Evolutionary conservation across 108 stramenopile species (phyloP).

Genomic region (Nannochloropsis oceanica): DNA sequence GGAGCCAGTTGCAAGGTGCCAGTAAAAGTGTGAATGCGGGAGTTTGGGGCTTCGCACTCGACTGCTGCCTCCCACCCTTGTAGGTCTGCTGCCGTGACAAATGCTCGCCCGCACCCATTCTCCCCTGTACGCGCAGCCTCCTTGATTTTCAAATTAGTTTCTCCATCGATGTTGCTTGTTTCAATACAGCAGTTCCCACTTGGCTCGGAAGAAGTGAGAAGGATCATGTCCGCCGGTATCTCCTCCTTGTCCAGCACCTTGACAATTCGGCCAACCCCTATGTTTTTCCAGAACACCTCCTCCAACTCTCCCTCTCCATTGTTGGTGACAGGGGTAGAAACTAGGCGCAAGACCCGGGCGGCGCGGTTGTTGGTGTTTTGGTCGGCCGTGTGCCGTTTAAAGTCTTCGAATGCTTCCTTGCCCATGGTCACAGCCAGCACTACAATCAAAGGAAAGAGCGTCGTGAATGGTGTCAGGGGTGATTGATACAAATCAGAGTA

Average conservation of each 20-base stretch:
- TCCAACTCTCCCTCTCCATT: constrained; percentile 6
- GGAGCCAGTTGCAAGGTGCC: neutral
- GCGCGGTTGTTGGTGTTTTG: constrained; percentile 17
- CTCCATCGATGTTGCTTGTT: constrained; percentile 94
- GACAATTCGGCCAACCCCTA: constrained; percentile 9
- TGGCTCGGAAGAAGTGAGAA: constrained; percentile 64
- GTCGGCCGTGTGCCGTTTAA: constrained; percentile 65
- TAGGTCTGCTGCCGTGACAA: constrained; percentile 27
- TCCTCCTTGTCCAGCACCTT: constrained; percentile 50
- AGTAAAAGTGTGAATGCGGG: constrained; percentile 49
- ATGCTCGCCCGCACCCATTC: constrained; percentile 24
- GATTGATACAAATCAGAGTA: constrained; percentile 60
- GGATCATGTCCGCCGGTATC: constrained; percentile 85
- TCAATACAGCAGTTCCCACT: constrained; percentile 75
- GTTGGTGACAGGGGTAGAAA: neutral
- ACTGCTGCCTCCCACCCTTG: constrained; percentile 42
- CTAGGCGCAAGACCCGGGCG: neutral
- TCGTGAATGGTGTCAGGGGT: constrained; percentile 78
- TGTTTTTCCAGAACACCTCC: constrained; percentile 10
- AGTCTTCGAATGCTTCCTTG: constrained; percentile 73
- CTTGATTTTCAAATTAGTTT: constrained; percentile 86
- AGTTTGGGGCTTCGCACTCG: constrained; percentile 68
- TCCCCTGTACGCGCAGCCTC: constrained; percentile 48
- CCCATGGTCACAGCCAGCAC: constrained; percentile 68
- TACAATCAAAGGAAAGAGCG: constrained; percentile 65